Percentiles rank a stretch among this genome's conserved stretches.
Conservation (phyloP, 2,329 filamentous ascomycete genomes). For the Dothideomycetes sp. region DNA sequence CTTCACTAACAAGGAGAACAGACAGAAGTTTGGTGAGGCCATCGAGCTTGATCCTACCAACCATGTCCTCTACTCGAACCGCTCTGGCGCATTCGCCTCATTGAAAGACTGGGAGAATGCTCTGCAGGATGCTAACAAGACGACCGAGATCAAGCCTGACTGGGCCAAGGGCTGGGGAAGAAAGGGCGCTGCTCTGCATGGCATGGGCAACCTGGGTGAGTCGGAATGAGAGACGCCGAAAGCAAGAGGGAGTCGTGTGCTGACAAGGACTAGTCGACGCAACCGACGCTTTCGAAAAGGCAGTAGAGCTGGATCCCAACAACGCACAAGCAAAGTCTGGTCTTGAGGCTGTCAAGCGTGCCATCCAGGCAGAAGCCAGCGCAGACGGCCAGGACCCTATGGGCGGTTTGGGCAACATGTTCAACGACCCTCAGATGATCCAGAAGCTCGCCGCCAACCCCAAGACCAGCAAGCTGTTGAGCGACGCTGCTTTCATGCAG, state of each 20-base stretch:
- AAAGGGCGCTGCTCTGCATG: conserved; percentile 85
- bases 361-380: conserved; percentile 68
- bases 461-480: conserved; percentile 75
- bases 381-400: conserved; percentile 59
- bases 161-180: conserved; percentile 96
- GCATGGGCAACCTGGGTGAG: conserved; percentile 67
- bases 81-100: conserved; percentile 78
- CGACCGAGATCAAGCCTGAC: conserved; percentile 88
- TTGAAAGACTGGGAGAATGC: conserved; percentile 81
- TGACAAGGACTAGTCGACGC: conserved; percentile 50
- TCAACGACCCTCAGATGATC: conserved; percentile 83
- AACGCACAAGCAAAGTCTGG: conserved; percentile 92
- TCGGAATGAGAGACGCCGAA: conserved; percentile 10
- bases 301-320: conserved; percentile 82
- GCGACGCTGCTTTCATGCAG: conserved; percentile 77
- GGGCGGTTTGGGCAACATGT: conserved; percentile 80
- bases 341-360: conserved; percentile 72
- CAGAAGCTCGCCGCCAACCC: conserved; percentile 89
- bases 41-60: conserved; percentile 82
- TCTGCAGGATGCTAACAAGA: conserved; percentile 84
- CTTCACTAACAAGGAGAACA: conserved; percentile 32
- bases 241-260: too few relatives aligned
- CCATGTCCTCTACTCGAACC: conserved; percentile 96
- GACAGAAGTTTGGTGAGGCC: conserved; percentile 88
- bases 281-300: conserved; percentile 83